A percentile compares a stretch with the other conserved stretches of the same genome.
These are phyloP conservation scores for Cutaneotrichosporon cavernicola DNA, from an alignment of 1,284 basidiomycete genomes.

Conservation along the genomic window DNA sequence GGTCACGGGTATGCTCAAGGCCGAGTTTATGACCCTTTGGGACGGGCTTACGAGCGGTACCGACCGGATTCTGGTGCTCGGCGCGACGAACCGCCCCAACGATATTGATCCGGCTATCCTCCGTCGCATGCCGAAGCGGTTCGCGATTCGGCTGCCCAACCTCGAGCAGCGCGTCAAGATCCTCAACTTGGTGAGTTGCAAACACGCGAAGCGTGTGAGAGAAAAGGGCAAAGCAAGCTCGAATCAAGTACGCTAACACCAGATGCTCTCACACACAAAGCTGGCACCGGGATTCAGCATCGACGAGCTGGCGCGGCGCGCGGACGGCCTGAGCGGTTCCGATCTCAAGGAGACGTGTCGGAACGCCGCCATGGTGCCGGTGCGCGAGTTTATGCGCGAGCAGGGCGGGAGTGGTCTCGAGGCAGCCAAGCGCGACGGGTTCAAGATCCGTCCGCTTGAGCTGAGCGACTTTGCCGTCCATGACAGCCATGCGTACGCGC, in stretches of 20 bases:
- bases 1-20: conserved; percentile 99
- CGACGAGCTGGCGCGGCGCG: conserved; percentile 65
- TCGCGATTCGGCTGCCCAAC: conserved; percentile 81
- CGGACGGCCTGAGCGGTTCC: conserved; percentile 81
- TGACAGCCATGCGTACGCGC: conserved; percentile 54
- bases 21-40: conserved; percentile 99
- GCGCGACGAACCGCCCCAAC: conserved; percentile 88
- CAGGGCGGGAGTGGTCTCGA: conserved; percentile 55
- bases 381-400: conserved; percentile 77
- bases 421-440: conserved; percentile 60
- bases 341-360: conserved; percentile 95
- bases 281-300: conserved; percentile 68
- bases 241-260: not conserved
- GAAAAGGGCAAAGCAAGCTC: not conserved
- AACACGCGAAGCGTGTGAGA: not conserved
- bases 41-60: conserved; percentile 86
- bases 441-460: conserved; percentile 68
- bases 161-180: conserved; percentile 81
- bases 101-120: conserved; percentile 91
- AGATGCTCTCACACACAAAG: conserved; percentile 82
- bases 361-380: conserved; percentile 85
- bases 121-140: conserved; percentile 97
- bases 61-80: conserved; percentile 83
- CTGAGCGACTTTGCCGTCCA: conserved; percentile 68
- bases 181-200: conserved; percentile 66